Conservation (phyloP, 2,329 filamentous ascomycete genomes). For the Aureobasidium vineae region DNA sequence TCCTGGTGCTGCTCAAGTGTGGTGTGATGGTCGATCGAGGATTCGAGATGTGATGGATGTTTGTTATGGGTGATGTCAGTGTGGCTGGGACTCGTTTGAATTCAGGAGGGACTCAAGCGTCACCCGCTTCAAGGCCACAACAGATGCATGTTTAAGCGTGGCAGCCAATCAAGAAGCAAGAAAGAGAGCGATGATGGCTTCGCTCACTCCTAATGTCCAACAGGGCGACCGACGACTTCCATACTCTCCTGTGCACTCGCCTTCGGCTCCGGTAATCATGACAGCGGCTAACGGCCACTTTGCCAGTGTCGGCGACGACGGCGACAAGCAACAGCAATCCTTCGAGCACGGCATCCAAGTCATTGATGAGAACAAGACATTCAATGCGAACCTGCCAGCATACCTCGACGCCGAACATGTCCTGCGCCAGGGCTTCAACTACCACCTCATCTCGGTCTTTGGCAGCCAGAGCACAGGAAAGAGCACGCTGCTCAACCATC, state of each 20-base stretch:
- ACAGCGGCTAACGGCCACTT: slow-evolving; percentile 73
- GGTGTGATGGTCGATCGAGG: not conserved
- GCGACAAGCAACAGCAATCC: slow-evolving; percentile 60
- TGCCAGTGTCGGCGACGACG: slow-evolving; percentile 65
- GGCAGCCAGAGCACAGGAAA: slow-evolving; percentile 98
- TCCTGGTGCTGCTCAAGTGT: not conserved
- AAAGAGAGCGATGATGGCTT: slow-evolving; percentile 8
- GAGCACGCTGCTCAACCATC: slow-evolving; percentile 91
- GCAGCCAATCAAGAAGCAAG: slow-evolving; percentile 18
- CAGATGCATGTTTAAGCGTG: slow-evolving; percentile 17
- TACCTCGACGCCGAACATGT: slow-evolving; percentile 80
- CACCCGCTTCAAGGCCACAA: not conserved
- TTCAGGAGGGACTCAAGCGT: not conserved
- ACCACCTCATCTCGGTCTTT: slow-evolving; percentile 98
- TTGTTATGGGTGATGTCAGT: slow-evolving; percentile 9
- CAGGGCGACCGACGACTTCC: slow-evolving; percentile 23
- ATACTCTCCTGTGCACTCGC: slow-evolving; percentile 27
- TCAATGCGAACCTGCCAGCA: slow-evolving; percentile 77
- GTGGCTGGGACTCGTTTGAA: not conserved
- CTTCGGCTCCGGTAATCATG: slow-evolving; percentile 37
- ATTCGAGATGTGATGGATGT: not conserved
- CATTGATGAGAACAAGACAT: slow-evolving; percentile 92
- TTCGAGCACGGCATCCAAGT: slow-evolving; percentile 97
- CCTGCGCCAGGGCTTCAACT: slow-evolving; percentile 92
- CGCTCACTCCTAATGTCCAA: slow-evolving; percentile 2